Conservation (phyloP, 441 rosid genomes). For the Geranium incanum region DNA sequence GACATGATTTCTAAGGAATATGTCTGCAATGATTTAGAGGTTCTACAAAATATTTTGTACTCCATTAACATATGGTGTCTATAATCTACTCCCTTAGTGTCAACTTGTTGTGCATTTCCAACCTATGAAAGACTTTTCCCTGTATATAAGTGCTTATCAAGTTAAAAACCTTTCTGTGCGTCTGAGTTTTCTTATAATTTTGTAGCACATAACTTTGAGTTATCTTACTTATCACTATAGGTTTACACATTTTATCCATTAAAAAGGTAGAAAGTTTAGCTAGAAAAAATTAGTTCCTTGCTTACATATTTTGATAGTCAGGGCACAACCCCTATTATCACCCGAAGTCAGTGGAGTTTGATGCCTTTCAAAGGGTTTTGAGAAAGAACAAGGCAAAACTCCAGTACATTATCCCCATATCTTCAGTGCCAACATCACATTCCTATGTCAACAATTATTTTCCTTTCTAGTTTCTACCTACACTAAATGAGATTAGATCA, state of each 20-base stretch:
- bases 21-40: not conserved
- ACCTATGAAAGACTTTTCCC: not conserved
- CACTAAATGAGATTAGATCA: not conserved
- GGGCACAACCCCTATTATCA: slow-evolving; percentile 1
- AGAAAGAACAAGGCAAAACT: slow-evolving; percentile 6
- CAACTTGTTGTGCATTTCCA: not conserved
- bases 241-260: not conserved
- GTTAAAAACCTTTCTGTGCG: not conserved
- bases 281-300: not conserved
- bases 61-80: not conserved
- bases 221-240: not conserved
- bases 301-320: not conserved
- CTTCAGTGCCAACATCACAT: not conserved
- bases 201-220: not conserved
- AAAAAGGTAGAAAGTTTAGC: not conserved
- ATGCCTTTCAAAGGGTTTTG: not conserved
- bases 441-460: not conserved
- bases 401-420: not conserved
- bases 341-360: not conserved
- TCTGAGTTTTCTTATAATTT: not conserved
- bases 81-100: not conserved
- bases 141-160: not conserved
- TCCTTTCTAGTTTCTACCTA: not conserved
- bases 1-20: not conserved
- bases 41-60: not conserved